These are phyloP conservation scores for Tricholoma furcatifolium DNA, from an alignment of 768 basidiomycete genomes.

Conservation along the genomic window DNA sequence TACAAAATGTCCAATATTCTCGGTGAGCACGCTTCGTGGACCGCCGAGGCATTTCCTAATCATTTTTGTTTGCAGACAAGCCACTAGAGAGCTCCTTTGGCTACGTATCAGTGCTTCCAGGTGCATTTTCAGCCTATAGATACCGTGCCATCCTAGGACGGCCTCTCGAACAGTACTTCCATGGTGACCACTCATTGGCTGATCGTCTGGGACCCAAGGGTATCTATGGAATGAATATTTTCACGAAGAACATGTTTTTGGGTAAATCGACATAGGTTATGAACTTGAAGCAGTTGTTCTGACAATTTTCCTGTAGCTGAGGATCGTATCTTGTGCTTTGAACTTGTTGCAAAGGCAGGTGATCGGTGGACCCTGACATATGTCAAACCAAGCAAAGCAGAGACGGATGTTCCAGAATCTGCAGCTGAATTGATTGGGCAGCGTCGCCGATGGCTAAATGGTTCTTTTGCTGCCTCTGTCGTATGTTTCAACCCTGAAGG, in stretches of 20 bases:
- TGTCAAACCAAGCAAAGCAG: slow-evolving; percentile 94
- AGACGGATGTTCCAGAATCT: slow-evolving; percentile 95
- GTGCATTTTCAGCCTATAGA: slow-evolving; percentile 97
- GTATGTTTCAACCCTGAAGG: slow-evolving; percentile 37
- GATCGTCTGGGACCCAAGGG: slow-evolving; percentile 92
- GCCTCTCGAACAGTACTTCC: slow-evolving; percentile 84
- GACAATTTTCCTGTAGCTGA: slow-evolving; percentile 51
- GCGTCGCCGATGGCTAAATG: slow-evolving; percentile 95
- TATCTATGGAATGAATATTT: slow-evolving; percentile 95
- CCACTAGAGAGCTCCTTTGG: slow-evolving; percentile 95
- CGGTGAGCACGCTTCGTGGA: slow-evolving; percentile 37
- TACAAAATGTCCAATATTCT: slow-evolving; percentile 99
- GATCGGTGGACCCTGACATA: slow-evolving; percentile 87
- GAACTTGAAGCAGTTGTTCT: background rate
- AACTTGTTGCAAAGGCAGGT: slow-evolving; percentile 87
- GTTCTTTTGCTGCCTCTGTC: slow-evolving; percentile 90
- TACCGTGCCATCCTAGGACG: slow-evolving; percentile 89
- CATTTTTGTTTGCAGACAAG: slow-evolving; percentile 56
- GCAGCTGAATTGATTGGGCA: slow-evolving; percentile 93
- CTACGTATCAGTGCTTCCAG: slow-evolving; percentile 92
- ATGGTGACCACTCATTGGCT: slow-evolving; percentile 86
- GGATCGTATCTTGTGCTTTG: slow-evolving; percentile 97
- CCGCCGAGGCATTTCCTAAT: background rate
- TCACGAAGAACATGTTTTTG: slow-evolving; percentile 83
- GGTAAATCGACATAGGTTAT: slow-evolving; percentile 19